phyloP scores from a whole-genome alignment of 805 yeast species.

The Torulaspora delbrueckii region DNA sequence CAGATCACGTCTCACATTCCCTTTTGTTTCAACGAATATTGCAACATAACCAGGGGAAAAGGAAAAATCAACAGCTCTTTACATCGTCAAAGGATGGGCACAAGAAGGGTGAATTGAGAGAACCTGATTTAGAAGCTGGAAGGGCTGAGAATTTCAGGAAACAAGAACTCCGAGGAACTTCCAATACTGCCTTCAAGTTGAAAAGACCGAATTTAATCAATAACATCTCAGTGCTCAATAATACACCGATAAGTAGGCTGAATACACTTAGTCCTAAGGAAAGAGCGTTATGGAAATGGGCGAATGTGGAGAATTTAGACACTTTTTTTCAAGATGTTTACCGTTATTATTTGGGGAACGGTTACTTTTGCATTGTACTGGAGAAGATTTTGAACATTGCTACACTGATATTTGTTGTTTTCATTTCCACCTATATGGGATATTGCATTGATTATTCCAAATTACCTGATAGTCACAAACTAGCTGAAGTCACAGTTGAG shows the following conservation, averaged over 20 bases:
- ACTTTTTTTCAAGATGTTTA: conserved; percentile 78
- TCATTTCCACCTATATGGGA: conserved; percentile 70
- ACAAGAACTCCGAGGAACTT: not conserved
- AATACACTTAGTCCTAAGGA: conserved; percentile 58
- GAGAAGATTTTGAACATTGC: conserved; percentile 60
- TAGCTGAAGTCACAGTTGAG: conserved; percentile 37
- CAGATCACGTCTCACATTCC: conserved; percentile 5
- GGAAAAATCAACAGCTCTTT: conserved; percentile 10
- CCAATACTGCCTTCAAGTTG: conserved; percentile 5
- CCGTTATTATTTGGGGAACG: conserved; percentile 79
- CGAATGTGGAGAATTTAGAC: conserved; percentile 89
- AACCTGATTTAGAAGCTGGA: conserved; percentile 10
- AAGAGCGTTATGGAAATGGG: conserved; percentile 92
- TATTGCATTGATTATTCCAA: conserved; percentile 71
- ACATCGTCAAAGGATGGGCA: conserved; percentile 13
- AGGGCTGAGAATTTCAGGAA: not conserved
- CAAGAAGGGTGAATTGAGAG: not conserved
- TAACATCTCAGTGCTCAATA: conserved; percentile 26
- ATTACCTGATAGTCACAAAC: conserved; percentile 32
- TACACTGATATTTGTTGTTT: conserved; percentile 74
- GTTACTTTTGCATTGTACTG: conserved; percentile 71
- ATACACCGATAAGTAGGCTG: conserved; percentile 27
- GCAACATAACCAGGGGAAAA: conserved; percentile 11
- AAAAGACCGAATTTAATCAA: conserved; percentile 25
- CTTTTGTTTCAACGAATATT: conserved; percentile 16